Conservation (phyloP, 768 basidiomycete species). For the Leucogyrophana mollusca region DNA sequence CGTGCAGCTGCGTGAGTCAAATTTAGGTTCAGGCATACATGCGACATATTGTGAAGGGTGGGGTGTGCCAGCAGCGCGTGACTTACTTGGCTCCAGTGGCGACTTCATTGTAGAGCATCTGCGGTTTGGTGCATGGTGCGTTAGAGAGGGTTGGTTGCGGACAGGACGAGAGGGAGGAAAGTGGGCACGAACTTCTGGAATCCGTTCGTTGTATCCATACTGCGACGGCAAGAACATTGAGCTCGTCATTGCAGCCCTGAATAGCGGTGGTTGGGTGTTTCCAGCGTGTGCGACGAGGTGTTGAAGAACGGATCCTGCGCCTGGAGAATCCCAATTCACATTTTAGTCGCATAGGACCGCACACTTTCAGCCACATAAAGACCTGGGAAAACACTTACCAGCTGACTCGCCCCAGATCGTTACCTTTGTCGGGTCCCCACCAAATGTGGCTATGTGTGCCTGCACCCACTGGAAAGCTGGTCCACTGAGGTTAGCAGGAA, state of each 20-base stretch:
- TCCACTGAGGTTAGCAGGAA: slow-evolving; percentile 23
- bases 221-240: slow-evolving; percentile 46
- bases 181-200: slow-evolving; percentile 33
- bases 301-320: slow-evolving; percentile 50
- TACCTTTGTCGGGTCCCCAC: slow-evolving; percentile 29
- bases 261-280: slow-evolving; percentile 42
- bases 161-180: not conserved
- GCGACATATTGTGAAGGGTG: too few species aligned
- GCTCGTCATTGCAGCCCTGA: slow-evolving; percentile 43
- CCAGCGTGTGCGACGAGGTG: slow-evolving; percentile 47
- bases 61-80: too few species aligned
- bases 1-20: slow-evolving; percentile 31
- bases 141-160: not conserved
- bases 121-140: not conserved
- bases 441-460: slow-evolving; percentile 29
- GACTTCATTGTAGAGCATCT: slow-evolving; percentile 34
- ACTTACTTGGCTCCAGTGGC: slow-evolving; percentile 36
- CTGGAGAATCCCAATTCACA: slow-evolving; percentile 22
- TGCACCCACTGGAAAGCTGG: slow-evolving; percentile 36
- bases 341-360: too few species aligned
- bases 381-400: too few species aligned
- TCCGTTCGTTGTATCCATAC: slow-evolving; percentile 40
- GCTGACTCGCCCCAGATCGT: slow-evolving; percentile 35
- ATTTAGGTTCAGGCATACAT: too few species aligned
- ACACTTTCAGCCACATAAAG: too few species aligned